Base-by-base conservation (phyloP, 345 rosid genomes). In the Cardamine chenopodiifolia region DNA sequence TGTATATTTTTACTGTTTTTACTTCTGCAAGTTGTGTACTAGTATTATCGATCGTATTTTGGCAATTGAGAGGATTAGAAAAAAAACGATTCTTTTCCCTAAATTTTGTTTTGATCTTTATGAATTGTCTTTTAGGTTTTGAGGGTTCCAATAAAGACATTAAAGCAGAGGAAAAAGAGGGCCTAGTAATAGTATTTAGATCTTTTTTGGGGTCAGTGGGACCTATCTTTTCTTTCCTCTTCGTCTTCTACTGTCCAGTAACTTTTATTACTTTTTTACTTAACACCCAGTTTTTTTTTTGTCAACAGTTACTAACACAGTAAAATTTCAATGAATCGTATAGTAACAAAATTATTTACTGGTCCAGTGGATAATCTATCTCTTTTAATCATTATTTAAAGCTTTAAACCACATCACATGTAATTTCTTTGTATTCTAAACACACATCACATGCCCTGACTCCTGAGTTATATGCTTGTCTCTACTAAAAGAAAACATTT, bases 141-240 rank as follows among this genome's bases (percentile, higher is more conserved):
- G 77, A 65, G 77, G 57, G 77, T 77, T 70, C 71, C 80, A 77
- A 77, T 77, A 77, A 73, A 73, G 77, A 73, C 71, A 64, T 64
- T 73, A 73, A 70, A 70, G 80, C 76, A 77, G 71, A 76, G 50
- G 35, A 48, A 68, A 67, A 75, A 75, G 70, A 42, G 68, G 77
- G 77, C 76, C 80, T 71, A 71, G 76, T 77, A 77, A 71, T 64
- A 69, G 79, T 4, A 69, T 78, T 78, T 78, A 50, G 32, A 78
- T 78, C 71, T 70, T 63, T 76, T 78, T 71, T 50, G 81, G 77
- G 77, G 47, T 49, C 56, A 50, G 47, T 78, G 69, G 81, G 81
- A 1, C 81, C 78, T 55, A 14, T 28, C 15, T 4, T 48, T 39
- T 39, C 65, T 28, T 39, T 44, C 50, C 14, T 48, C 39, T 22